These are phyloP conservation scores for Ceriops decandra DNA, from an alignment of 345 rosid species.

Conservation along the genomic window DNA sequence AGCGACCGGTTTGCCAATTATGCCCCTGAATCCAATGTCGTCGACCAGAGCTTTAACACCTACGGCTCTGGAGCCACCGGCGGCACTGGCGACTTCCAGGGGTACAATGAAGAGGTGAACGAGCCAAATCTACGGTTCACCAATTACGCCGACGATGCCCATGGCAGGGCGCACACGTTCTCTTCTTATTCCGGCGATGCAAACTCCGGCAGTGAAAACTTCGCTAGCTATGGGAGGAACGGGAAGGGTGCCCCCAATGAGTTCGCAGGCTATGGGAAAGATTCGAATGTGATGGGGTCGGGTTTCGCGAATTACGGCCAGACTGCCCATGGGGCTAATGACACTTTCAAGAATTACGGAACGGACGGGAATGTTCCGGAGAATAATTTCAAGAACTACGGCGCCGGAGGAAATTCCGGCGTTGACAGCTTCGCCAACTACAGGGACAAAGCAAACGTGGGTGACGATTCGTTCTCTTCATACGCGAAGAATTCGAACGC, in stretches of 20 bases:
- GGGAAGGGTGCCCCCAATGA: slow-evolving; percentile 56
- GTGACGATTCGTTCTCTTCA: slow-evolving; percentile 33
- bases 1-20: slow-evolving; percentile 25
- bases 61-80: slow-evolving; percentile 63
- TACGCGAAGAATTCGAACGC: slow-evolving; percentile 29
- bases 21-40: slow-evolving; percentile 38
- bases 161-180: slow-evolving; percentile 50
- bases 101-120: slow-evolving; percentile 53
- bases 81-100: slow-evolving; percentile 55
- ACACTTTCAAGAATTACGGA: slow-evolving; percentile 68
- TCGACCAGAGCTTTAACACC: slow-evolving; percentile 67
- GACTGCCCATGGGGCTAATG: slow-evolving; percentile 48
- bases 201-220: slow-evolving; percentile 56
- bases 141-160: slow-evolving; percentile 48
- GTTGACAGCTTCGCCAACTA: slow-evolving; percentile 15
- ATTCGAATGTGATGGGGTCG: slow-evolving; percentile 63
- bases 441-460: slow-evolving; percentile 33
- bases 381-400: slow-evolving; percentile 59
- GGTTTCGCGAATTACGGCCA: slow-evolving; percentile 63
- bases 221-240: slow-evolving; percentile 62
- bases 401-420: slow-evolving; percentile 17
- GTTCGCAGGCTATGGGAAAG: slow-evolving; percentile 51
- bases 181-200: slow-evolving; percentile 39
- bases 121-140: slow-evolving; percentile 56
- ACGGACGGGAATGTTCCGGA: slow-evolving; percentile 53